phyloP scores from a whole-genome alignment of 2,329 filamentous ascomycete species.

The Alternaria gansuensis region DNA sequence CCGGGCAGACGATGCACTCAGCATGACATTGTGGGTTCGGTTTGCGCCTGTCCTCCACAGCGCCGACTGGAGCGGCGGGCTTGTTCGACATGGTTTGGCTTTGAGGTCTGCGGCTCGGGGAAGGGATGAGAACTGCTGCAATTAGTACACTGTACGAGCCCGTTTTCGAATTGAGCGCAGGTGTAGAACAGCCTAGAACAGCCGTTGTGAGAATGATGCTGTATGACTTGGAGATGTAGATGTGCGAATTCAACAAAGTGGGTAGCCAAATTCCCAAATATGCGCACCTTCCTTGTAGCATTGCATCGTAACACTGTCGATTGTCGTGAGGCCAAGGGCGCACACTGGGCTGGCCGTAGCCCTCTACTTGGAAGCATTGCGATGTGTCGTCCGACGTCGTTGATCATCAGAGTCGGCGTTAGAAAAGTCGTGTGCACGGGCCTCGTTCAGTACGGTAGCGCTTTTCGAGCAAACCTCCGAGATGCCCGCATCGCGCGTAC shows the following conservation, averaged over 20 bases:
- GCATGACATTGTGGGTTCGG: slow-evolving; percentile 27
- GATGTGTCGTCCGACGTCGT: slow-evolving; percentile 42
- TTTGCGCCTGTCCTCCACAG: slow-evolving; percentile 40
- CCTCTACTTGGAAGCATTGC: slow-evolving; percentile 61
- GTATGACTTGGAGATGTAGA: slow-evolving; percentile 2
- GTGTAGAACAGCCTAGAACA: background rate
- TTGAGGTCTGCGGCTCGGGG: slow-evolving; percentile 35
- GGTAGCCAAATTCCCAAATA: slow-evolving; percentile 8
- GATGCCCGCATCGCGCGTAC: slow-evolving; percentile 19
- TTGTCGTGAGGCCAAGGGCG: slow-evolving; percentile 34
- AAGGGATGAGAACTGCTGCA: slow-evolving; percentile 46
- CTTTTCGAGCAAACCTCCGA: slow-evolving; percentile 20
- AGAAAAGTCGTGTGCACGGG: slow-evolving; percentile 30
- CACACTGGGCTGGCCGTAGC: slow-evolving; percentile 50
- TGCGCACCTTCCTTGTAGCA: slow-evolving; percentile 49
- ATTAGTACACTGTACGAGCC: slow-evolving; percentile 20
- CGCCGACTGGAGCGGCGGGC: slow-evolving; percentile 37
- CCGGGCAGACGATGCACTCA: slow-evolving; percentile 38
- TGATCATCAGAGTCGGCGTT: slow-evolving; percentile 26
- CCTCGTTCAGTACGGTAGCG: slow-evolving; percentile 10
- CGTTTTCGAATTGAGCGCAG: background rate
- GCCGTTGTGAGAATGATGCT: background rate
- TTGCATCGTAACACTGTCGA: slow-evolving; percentile 32
- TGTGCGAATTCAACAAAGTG: slow-evolving; percentile 6
- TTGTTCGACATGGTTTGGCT: slow-evolving; percentile 35